Conservation (phyloP, 768 basidiomycete genomes). For the Kwoniella bestiolae region DNA sequence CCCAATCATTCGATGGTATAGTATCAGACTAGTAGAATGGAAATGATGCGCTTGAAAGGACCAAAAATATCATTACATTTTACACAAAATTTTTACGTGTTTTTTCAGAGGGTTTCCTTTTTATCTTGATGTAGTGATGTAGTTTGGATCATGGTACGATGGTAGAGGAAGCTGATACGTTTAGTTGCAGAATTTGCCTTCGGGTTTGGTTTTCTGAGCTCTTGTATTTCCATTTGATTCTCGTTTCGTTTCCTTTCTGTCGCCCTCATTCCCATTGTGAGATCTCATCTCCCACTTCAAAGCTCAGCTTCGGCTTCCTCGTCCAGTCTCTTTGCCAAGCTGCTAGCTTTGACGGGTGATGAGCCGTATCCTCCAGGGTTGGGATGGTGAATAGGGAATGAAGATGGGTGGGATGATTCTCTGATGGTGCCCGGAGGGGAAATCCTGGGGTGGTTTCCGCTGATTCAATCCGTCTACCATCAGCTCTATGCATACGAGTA, state of each 20-base stretch:
- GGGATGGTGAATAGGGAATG: constrained; percentile 43
- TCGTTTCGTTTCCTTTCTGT: not conserved
- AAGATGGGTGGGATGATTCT: constrained; percentile 35
- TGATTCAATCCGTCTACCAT: not conserved
- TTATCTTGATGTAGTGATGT: no score
- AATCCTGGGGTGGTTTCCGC: constrained; percentile 30
- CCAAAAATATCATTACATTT: no score
- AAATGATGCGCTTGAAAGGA: no score
- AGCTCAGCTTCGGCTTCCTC: constrained; percentile 33
- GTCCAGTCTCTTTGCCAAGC: constrained; percentile 41
- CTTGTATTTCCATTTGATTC: not conserved
- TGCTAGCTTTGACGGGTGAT: constrained; percentile 50
- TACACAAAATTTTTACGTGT: no score
- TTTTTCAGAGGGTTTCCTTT: no score
- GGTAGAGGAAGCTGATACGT: no score
- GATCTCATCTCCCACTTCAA: not conserved
- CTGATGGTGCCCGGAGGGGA: constrained; percentile 45
- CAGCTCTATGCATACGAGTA: no score
- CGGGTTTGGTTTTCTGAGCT: no score
- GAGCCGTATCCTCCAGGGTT: constrained; percentile 39
- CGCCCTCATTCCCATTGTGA: not conserved
- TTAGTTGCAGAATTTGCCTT: no score
- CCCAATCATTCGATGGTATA: no score
- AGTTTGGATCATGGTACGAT: no score
- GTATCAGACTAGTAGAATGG: no score